Evolutionary conservation across 2,329 filamentous ascomycete genomes (phyloP).

Genomic region (Aspergillus sp.): DNA sequence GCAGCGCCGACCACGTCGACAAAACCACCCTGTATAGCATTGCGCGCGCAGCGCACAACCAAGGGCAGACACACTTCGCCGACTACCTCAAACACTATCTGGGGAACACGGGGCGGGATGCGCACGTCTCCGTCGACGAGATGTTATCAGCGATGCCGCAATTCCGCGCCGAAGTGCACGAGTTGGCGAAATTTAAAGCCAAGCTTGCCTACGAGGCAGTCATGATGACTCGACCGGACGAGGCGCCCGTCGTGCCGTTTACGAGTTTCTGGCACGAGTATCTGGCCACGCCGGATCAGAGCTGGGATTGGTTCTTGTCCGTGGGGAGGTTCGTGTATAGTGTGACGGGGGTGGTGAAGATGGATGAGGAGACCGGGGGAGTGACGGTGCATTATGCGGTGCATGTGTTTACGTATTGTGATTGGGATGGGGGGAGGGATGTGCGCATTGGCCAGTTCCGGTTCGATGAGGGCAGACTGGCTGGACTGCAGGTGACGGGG

Average conservation of each 20-base stretch:
- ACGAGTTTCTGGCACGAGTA: conserved; percentile 10
- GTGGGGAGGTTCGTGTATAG: conserved; percentile 5
- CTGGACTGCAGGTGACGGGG: conserved; percentile 2
- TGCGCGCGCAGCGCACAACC: not conserved
- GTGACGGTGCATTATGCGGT: conserved; percentile 2
- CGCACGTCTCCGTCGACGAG: not conserved
- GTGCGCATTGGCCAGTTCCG: not conserved
- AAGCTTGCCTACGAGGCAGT: not conserved
- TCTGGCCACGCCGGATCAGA: conserved; percentile 1
- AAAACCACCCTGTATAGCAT: conserved; percentile 4
- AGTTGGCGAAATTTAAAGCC: not conserved
- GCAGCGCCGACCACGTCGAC: not conserved
- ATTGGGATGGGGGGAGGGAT: not conserved
- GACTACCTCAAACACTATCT: conserved; percentile 7
- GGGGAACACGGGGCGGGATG: conserved; percentile 3
- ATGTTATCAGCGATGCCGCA: not conserved
- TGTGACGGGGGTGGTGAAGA: not conserved
- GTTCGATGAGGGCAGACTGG: not conserved
- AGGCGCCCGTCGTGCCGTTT: not conserved
- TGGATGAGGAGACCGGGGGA: not conserved
- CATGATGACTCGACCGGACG: not conserved
- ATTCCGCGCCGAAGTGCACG: conserved; percentile 2
- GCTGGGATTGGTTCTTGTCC: conserved; percentile 9
- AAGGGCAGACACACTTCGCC: conserved; percentile 1
- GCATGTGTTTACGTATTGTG: conserved; percentile 3